Percentiles rank a stretch among this genome's conserved stretches.
Evolutionary conservation across 345 rosid genomes (phyloP).

Genomic region (Gossypioides kirkii): DNA sequence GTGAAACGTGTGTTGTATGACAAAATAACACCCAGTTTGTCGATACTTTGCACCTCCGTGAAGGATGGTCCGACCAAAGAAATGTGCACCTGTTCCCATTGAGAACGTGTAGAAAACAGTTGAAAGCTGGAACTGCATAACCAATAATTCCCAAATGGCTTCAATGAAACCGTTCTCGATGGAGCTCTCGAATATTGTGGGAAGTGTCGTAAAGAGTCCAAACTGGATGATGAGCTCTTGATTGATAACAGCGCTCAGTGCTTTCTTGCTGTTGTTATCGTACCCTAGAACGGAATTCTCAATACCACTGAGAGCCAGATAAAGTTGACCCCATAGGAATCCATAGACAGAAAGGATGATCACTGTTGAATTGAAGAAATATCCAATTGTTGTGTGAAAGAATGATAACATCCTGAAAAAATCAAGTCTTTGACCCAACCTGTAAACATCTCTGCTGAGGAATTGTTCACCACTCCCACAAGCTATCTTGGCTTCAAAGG

Average conservation of each 20-base stretch:
- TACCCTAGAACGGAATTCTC: slow-evolving; percentile 16
- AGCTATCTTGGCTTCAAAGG: slow-evolving; percentile 87
- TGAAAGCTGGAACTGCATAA: slow-evolving; percentile 92
- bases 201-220: slow-evolving; percentile 89
- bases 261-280: slow-evolving; percentile 53
- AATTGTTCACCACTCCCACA: slow-evolving; percentile 92
- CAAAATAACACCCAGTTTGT: slow-evolving; percentile 90
- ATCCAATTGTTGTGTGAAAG: neutral
- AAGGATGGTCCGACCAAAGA: slow-evolving; percentile 89
- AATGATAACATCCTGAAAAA: slow-evolving; percentile 1
- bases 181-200: slow-evolving; percentile 82
- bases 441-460: slow-evolving; percentile 78
- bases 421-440: slow-evolving; percentile 4
- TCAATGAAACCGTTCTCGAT: slow-evolving; percentile 87
- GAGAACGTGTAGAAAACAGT: slow-evolving; percentile 89
- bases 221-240: slow-evolving; percentile 92
- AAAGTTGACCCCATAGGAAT: neutral
- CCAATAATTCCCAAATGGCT: slow-evolving; percentile 85
- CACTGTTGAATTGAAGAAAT: neutral
- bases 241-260: slow-evolving; percentile 74
- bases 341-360: neutral
- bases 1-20: slow-evolving; percentile 91
- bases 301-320: neutral
- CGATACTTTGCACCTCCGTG: slow-evolving; percentile 97
- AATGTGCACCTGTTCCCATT: slow-evolving; percentile 91